Percentiles rank a stretch among this genome's conserved stretches.
phyloP scores from a whole-genome alignment of 805 yeast genomes.

The Yueomyces sp. region DNA sequence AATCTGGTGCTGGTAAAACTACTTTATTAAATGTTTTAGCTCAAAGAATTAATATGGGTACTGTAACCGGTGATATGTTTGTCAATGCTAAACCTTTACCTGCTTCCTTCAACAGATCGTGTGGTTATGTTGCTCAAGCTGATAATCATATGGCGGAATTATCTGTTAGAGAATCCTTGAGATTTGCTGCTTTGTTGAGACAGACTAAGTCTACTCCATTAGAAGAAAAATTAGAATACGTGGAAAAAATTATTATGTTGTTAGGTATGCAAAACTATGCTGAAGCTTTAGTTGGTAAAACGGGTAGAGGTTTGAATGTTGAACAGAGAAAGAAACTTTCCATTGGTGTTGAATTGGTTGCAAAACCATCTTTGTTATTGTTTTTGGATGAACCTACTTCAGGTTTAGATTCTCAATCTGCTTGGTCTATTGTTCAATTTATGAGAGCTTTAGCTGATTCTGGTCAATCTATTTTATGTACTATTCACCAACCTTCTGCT shows the following conservation, averaged over 20 bases:
- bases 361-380: conserved; percentile 49
- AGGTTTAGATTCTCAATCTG: conserved; percentile 55
- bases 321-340: conserved; percentile 58
- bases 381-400: conserved; percentile 66
- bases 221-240: conserved; percentile 51
- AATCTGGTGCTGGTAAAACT: conserved; percentile 81
- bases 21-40: conserved; percentile 62
- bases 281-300: conserved; percentile 68
- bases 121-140: conserved; percentile 75
- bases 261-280: conserved; percentile 59
- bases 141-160: conserved; percentile 58
- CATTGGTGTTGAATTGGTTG: conserved; percentile 61
- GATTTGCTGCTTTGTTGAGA: conserved; percentile 59
- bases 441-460: conserved; percentile 54
- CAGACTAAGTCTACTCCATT: conserved; percentile 46
- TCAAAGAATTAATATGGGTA: conserved; percentile 58
- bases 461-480: conserved; percentile 65
- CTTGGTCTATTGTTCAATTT: conserved; percentile 56
- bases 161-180: conserved; percentile 63
- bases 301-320: conserved; percentile 60
- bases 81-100: conserved; percentile 54
- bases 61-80: conserved; percentile 55
- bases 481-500: conserved; percentile 72
- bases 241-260: conserved; percentile 51
- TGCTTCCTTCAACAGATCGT: conserved; percentile 57